Base-by-base conservation (phyloP, 2,329 filamentous ascomycete species). In the Periconia digitata region DNA sequence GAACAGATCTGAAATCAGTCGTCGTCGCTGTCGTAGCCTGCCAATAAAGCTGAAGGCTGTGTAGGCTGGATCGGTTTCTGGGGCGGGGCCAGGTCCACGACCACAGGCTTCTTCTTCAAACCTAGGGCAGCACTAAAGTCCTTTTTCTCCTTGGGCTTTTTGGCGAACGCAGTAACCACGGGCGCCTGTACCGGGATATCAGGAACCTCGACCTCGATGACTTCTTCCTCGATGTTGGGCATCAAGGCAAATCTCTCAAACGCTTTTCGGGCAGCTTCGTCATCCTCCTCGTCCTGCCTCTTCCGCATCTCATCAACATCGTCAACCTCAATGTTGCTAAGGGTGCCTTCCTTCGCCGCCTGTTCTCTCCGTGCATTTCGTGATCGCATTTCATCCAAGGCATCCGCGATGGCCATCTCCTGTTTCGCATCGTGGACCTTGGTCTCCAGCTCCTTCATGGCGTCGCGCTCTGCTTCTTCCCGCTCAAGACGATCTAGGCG, bases 381-480 rank as follows among this genome's bases (percentile, higher is more conserved):
- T 44, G 89, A 92, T 47, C 92, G 80, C 48, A 99, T 96, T 74
- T 96, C 92, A 71, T 99, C 94, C 46, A 99, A 75, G 7, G 92
- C 92, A 76, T 99, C 94, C 2, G 94, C 94, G 38, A 96, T 90
- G 16, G 89, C 90, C 92, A 99, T 99, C 73, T 99, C 94, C 35
- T 87, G 81, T 76, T 94, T 92, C 1, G 92, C 92, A 70, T 99
- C 94, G 18, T 88, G 76, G 46, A 92, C 96, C 76, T 97, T 97
- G 54, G 88, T 86, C 74, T 99, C 94, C 40, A 99, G 75, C 67
- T 96, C 92, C 48, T 88, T 88, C 95, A 99, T 99, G 18, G 90
- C 90, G 70, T 96, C 92, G 56, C 85, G 81, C 71, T 96, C 90
- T 49, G 86, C 82, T 56, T 85, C 87, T 65, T 95, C 89, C 35